Base-by-base conservation (phyloP, 495 filamentous ascomycete species). In the Talaromyces thailandensis region DNA sequence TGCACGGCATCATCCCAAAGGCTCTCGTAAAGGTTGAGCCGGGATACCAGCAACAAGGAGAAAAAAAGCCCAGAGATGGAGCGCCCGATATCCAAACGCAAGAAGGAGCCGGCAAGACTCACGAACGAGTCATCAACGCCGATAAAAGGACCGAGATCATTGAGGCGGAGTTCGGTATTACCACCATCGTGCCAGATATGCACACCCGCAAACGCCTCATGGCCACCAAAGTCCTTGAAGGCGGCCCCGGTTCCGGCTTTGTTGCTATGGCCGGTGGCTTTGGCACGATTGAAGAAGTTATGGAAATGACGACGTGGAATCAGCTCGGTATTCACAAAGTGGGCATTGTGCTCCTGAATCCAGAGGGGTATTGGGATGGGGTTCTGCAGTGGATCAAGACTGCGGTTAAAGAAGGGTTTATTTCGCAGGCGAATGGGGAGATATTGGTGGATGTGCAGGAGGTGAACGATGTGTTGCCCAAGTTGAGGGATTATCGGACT, bases 251-350 rank as follows among this genome's bases (percentile, higher is more conserved):
- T 3, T 86, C 84, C 62, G 95, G 95, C 8, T 98, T 98, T 79
- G 84, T 98, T 24, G 91, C 93, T 25, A 75, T 98, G 67, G 86
- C 84, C 57, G 94, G 94, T 21, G 94, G 94, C 0, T 98, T 92
- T 74, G 94, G 94, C 11, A 98, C 95, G 6, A 80, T 98, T 69
- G 94, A 98, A 76, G 94, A 98, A 79, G 77, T 98, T 60, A 93
- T 97, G 78, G 94, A 98, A 82, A 88, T 96, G 61, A 88, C 87
- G 31, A 98, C 94, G 12, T 98, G 94, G 94, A 98, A 97, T 73
- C 94, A 97, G 75, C 73, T 98, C 62, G 94, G 95, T 0, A 98
- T 98, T 64, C 94, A 98, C 72, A 82, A 80, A 62, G 82, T 84
- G 63, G 90, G 89, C 0, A 83, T 98, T 53, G 85, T 92, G 50